These are phyloP conservation scores for Dryas integrifolia DNA, from an alignment of 331 rosid species.

Conservation along the genomic window DNA sequence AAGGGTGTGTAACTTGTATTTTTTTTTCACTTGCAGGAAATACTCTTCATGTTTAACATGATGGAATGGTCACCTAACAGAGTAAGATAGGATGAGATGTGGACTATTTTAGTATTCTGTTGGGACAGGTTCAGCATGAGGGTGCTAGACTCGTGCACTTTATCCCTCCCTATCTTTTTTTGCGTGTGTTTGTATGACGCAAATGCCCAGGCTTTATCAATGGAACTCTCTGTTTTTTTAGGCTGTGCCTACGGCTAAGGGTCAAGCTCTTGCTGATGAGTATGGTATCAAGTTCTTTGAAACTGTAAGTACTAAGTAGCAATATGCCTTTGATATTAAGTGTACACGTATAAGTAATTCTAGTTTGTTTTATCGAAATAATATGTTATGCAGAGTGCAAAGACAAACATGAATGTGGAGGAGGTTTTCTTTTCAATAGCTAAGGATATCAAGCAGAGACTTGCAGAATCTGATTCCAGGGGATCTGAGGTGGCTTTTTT, in stretches of 20 bases:
- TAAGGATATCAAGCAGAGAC: conserved; percentile 75
- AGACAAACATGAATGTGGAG: conserved; percentile 80
- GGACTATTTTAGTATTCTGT: background rate
- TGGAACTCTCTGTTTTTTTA: conserved; percentile 27
- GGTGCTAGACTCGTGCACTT: background rate
- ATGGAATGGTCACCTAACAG: conserved; percentile 5
- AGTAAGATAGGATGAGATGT: background rate
- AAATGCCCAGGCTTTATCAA: background rate
- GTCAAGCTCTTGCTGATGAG: conserved; percentile 93
- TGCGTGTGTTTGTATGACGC: conserved; percentile 6
- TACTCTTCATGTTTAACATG: conserved; percentile 8
- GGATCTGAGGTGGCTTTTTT: conserved; percentile 48
- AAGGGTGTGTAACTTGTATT: conserved; percentile 47
- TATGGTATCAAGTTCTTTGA: conserved; percentile 82
- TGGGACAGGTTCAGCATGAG: background rate
- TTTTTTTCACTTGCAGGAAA: conserved; percentile 20
- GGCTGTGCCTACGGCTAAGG: conserved; percentile 82
- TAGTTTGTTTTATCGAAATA: conserved; percentile 24
- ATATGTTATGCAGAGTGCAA: conserved; percentile 66
- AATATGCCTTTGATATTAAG: conserved; percentile 16
- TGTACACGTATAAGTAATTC: background rate
- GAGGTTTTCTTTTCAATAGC: conserved; percentile 75
- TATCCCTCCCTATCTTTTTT: background rate
- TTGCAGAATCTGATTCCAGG: conserved; percentile 68
- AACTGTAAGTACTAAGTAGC: conserved; percentile 70